phyloP scores from a whole-genome alignment of 2,329 filamentous ascomycete species.

The Fusarium drepaniforme region DNA sequence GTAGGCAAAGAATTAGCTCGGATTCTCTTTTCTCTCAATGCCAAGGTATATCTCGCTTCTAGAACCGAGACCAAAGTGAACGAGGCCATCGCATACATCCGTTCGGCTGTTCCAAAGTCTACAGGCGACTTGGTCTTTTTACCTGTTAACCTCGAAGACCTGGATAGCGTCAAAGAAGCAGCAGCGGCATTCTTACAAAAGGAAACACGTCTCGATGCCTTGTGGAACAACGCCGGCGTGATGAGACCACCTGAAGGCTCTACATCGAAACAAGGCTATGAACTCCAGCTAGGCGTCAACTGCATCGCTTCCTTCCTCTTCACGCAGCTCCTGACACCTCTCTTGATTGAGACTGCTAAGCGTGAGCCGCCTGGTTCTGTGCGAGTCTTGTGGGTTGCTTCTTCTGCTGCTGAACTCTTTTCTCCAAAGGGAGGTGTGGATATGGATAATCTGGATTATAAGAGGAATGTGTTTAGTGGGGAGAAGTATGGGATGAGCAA shows the following conservation, averaged over 20 bases:
- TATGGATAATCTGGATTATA: conserved; percentile 39
- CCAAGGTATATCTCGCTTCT: conserved; percentile 64
- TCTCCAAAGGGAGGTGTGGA: background rate
- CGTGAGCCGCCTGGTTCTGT: conserved; percentile 43
- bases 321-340: conserved; percentile 44
- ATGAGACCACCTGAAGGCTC: conserved; percentile 52
- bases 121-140: conserved; percentile 52
- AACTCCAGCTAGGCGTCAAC: conserved; percentile 56
- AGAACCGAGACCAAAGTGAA: conserved; percentile 57
- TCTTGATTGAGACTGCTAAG: conserved; percentile 46
- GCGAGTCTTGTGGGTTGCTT: conserved; percentile 47
- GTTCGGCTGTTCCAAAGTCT: conserved; percentile 44
- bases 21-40: conserved; percentile 65
- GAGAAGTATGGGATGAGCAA: conserved; percentile 45
- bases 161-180: conserved; percentile 53
- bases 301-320: conserved; percentile 55
- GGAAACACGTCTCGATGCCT: conserved; percentile 56
- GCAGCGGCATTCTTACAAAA: conserved; percentile 50
- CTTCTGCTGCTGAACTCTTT: conserved; percentile 2
- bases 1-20: conserved; percentile 63
- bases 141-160: conserved; percentile 54
- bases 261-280: conserved; percentile 53
- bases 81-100: conserved; percentile 56
- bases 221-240: conserved; percentile 58
- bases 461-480: conserved; percentile 15